These are phyloP conservation scores for Salvia splendens DNA, from an alignment of 257 asterid species.

Conservation along the genomic window DNA sequence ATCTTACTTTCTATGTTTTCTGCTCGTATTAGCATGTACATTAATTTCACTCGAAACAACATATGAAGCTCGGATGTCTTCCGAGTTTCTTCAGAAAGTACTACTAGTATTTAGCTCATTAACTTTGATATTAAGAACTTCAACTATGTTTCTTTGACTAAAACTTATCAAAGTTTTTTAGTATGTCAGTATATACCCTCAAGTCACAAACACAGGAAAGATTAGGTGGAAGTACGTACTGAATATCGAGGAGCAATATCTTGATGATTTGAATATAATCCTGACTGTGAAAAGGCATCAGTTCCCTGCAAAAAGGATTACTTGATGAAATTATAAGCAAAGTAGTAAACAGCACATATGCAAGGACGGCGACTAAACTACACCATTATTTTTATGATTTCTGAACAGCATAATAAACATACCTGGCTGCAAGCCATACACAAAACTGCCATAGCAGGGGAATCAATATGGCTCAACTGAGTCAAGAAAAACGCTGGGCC, in stretches of 20 bases:
- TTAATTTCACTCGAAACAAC: no score
- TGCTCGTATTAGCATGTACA: no score
- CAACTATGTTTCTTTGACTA: no score
- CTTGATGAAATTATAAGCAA: conserved; percentile 20
- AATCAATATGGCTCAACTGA: conserved; percentile 84
- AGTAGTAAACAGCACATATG: not conserved
- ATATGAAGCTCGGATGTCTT: no score
- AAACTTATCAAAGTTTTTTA: not conserved
- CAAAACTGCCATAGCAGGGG: conserved; percentile 87
- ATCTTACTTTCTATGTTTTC: no score
- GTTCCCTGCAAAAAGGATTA: conserved; percentile 54
- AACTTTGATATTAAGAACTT: no score
- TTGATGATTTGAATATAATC: conserved; percentile 87
- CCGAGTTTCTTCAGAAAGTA: no score
- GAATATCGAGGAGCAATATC: conserved; percentile 94
- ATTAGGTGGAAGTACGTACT: conserved; percentile 45
- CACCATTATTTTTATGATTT: not conserved
- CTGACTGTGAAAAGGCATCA: conserved; percentile 93
- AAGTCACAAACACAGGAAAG: not conserved
- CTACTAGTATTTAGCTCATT: no score
- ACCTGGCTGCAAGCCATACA: conserved; percentile 99
- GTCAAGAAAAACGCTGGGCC: conserved; percentile 93
- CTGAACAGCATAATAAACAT: conserved; percentile 25
- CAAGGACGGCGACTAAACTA: not conserved
- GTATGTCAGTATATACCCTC: not conserved